Evolutionary conservation across 495 filamentous ascomycete species (phyloP).

Genomic region (Podospora tetraspora): DNA sequence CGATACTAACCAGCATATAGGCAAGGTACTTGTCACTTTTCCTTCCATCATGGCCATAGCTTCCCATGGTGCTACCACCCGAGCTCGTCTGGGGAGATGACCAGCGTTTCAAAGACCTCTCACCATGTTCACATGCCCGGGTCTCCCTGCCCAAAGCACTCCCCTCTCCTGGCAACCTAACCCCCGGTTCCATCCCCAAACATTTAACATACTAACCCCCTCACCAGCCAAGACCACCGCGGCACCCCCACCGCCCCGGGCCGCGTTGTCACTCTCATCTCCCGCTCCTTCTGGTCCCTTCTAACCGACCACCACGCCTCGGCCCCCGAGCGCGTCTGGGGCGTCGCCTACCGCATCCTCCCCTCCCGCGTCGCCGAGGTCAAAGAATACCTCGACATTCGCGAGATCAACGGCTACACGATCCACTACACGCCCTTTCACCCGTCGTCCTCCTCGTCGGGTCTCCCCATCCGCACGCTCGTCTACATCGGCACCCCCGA

Average conservation of each 20-base stretch:
- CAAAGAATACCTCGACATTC: constrained; percentile 81
- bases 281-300: constrained; percentile 70
- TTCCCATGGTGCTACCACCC: neutral
- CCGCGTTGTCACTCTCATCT: constrained; percentile 89
- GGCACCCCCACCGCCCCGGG: constrained; percentile 84
- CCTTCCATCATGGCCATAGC: neutral
- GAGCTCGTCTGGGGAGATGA: neutral
- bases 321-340: constrained; percentile 70
- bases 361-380: constrained; percentile 70
- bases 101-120: neutral
- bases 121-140: neutral
- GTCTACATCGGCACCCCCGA: constrained; percentile 94
- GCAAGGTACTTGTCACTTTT: constrained; percentile 45
- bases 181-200: neutral
- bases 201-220: neutral
- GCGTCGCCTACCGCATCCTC: constrained; percentile 86
- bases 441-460: constrained; percentile 45
- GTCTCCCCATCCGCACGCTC: constrained; percentile 46
- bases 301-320: constrained; percentile 63
- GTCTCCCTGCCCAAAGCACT: too few relatives aligned
- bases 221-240: constrained; percentile 78
- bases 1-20: constrained; percentile 37
- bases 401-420: constrained; percentile 94
- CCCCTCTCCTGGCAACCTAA: neutral
- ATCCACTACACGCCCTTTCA: constrained; percentile 84